Evolutionary conservation across 2,329 filamentous ascomycete species (phyloP).

Genomic region (Teratosphaeria gauchensis): DNA sequence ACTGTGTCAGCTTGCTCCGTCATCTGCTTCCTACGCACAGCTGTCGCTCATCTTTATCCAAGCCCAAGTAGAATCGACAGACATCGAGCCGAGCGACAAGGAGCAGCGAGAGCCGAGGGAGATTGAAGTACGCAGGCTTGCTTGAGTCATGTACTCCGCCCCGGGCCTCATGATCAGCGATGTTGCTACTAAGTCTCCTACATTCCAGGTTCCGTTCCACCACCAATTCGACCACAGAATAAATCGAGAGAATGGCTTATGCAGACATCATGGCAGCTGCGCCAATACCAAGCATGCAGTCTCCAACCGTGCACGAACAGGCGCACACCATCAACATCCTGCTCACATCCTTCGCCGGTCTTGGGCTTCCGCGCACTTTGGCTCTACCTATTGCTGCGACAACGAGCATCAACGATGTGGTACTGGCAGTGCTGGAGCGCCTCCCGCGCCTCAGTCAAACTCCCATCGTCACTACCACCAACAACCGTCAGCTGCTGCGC

Average conservation of each 20-base stretch:
- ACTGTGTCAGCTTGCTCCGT: too few species aligned
- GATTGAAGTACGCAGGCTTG: too few species aligned
- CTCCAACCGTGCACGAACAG: background rate
- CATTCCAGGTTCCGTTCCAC: background rate
- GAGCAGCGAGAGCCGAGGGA: too few species aligned
- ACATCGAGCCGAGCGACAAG: too few species aligned
- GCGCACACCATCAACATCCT: conserved; percentile 60
- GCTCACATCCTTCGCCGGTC: conserved; percentile 72
- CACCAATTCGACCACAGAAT: background rate
- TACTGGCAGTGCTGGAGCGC: conserved; percentile 55
- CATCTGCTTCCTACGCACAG: too few species aligned
- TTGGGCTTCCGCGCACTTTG: conserved; percentile 73
- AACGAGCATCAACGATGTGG: conserved; percentile 40
- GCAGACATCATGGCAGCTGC: background rate
- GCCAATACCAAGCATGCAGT: background rate
- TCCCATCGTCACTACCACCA: conserved; percentile 72
- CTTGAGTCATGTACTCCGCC: too few species aligned
- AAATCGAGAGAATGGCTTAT: background rate
- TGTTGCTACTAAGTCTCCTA: background rate
- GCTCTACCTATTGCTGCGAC: conserved; percentile 61
- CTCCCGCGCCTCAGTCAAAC: conserved; percentile 48
- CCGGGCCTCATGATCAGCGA: too few species aligned
- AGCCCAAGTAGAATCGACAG: too few species aligned
- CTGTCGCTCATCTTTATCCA: too few species aligned
- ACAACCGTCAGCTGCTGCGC: conserved; percentile 58